Evolutionary conservation across 1,139 yeast species (phyloP).

Genomic region (Geotrichum europaeum): DNA sequence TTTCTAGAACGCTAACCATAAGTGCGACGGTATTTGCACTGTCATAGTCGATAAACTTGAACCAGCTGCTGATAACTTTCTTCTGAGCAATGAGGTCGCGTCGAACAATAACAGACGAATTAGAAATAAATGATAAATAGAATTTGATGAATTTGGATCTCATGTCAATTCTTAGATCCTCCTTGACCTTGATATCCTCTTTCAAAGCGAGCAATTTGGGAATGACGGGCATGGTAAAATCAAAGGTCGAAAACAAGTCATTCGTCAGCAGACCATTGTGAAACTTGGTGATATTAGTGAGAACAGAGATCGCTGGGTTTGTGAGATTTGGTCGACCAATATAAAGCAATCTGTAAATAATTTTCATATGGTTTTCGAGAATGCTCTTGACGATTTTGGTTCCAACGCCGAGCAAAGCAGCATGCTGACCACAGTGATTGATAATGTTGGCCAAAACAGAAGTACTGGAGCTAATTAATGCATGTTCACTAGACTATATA

Average conservation of each 20-base stretch:
- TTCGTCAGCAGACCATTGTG: constrained; percentile 47
- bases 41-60: constrained; percentile 54
- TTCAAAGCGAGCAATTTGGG: constrained; percentile 55
- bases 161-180: constrained; percentile 39
- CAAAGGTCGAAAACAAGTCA: constrained; percentile 60
- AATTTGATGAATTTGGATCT: constrained; percentile 57
- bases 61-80: constrained; percentile 55
- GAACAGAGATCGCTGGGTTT: constrained; percentile 52
- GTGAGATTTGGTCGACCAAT: constrained; percentile 55
- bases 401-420: constrained; percentile 25
- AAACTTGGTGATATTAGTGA: constrained; percentile 49
- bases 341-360: constrained; percentile 62
- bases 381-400: constrained; percentile 45
- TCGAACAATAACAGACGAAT: constrained; percentile 49
- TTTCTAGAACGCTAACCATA: constrained; percentile 46
- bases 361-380: constrained; percentile 51
- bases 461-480: constrained; percentile 28
- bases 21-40: constrained; percentile 40
- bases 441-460: constrained; percentile 9
- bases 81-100: constrained; percentile 57
- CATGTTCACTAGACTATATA: constrained; percentile 25
- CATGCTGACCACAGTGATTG: constrained; percentile 13
- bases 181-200: constrained; percentile 41
- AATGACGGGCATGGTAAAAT: constrained; percentile 54
- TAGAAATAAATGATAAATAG: constrained; percentile 49